Base-by-base conservation (phyloP, 2,329 filamentous ascomycete species). In the Aspergillus sp. region DNA sequence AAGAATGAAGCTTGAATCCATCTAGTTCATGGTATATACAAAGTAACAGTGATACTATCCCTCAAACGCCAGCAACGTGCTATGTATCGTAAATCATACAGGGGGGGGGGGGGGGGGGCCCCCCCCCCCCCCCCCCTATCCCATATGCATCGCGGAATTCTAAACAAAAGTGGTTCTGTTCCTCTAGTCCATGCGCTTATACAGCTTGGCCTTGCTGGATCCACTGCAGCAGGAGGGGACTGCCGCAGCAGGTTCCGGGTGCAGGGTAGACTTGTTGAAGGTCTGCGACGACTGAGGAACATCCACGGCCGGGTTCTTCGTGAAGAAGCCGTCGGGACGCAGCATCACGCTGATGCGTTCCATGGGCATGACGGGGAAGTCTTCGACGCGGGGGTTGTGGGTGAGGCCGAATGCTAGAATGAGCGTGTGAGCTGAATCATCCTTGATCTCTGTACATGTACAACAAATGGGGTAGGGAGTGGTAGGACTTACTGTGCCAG, bases 361-460 rank as follows among this genome's bases (percentile, higher is more conserved):
- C 67, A 82, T 83, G 0, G 87, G 87, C 87, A 90, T 89, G 43
- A 89, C 84, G 1, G 87, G 87, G 74, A 89, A 89, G 69, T 89
- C 87, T 68, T 89, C 87, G 23, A 85, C 80, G 5, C 87, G 78
- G 0, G 86, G 86, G 25, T 88, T 85, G 64, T 90, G 87, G 36
- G 88, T 89, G 25, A 88, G 83, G 17, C 87, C 80, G 58, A 81
- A 80, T 23, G 75, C 74, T 77, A 32, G 19, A 45, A 57, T 25
- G 36, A 55, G 54, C 25, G 19, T 30, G 25, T 55, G n/a, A 45
- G 53, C 10, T 36, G 32, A 17, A n/a, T 47, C n/a, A 39, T 13
- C 53, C n/a, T 3, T 13, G n/a, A 8, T 39, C 13, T 30, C 13
- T 12, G 10, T 30, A 10, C 10, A 30, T 10, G 28, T 5, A 30